Conservation (phyloP, 2,329 filamentous ascomycete genomes). For the Cladosporium halotolerans region DNA sequence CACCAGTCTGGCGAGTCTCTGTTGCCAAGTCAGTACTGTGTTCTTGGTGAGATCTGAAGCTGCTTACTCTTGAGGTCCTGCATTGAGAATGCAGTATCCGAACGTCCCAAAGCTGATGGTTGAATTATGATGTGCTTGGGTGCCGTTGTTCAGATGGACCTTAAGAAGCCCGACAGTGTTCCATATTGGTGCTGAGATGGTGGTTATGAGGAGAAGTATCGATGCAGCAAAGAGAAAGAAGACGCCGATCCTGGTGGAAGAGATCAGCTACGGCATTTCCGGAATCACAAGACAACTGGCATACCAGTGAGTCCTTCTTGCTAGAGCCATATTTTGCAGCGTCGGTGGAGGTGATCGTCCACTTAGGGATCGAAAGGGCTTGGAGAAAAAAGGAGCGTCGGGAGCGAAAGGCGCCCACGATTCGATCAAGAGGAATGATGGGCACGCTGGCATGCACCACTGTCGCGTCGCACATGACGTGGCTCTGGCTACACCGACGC, state of each 20-base stretch:
- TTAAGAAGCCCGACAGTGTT: conserved; percentile 49
- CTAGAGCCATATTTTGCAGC: not conserved
- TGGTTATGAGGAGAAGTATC: conserved; percentile 52
- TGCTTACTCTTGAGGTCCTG: conserved; percentile 10
- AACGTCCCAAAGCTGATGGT: conserved; percentile 53
- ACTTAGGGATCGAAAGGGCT: not conserved
- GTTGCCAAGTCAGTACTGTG: conserved; percentile 18
- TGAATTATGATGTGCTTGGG: conserved; percentile 28
- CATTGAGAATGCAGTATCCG: conserved; percentile 48
- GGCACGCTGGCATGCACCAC: not conserved
- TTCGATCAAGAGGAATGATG: not conserved
- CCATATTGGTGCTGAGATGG: conserved; percentile 55
- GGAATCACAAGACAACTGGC: not conserved
- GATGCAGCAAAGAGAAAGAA: conserved; percentile 51
- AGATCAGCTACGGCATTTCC: not conserved
- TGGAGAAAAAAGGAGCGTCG: not conserved
- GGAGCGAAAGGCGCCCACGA: not conserved
- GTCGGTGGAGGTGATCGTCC: not conserved
- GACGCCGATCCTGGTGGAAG: conserved; percentile 40
- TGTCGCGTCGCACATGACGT: not conserved
- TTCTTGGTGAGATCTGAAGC: conserved; percentile 13
- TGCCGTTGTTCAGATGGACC: conserved; percentile 42
- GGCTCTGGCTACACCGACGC: not conserved
- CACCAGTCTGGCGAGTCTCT: conserved; percentile 37
- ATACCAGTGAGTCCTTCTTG: conserved; percentile 6